Evolutionary conservation across 345 rosid species (phyloP).

Genomic region (Melastoma malabathricum): DNA sequence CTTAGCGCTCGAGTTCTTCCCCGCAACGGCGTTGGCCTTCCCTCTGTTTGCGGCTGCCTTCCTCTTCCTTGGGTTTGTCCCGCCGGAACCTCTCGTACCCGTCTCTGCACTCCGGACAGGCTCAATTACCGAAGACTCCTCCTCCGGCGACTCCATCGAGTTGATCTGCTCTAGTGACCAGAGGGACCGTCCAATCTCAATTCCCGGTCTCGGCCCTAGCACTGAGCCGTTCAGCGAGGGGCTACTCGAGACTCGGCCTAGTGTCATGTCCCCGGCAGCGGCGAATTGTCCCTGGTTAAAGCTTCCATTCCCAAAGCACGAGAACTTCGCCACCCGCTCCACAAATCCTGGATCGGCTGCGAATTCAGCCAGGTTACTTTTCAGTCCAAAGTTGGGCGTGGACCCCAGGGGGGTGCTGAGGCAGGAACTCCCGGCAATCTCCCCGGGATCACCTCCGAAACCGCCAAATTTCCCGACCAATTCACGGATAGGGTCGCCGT

Average conservation of each 20-base stretch:
- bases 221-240: slow-evolving; percentile 9
- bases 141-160: slow-evolving; percentile 8
- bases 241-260: slow-evolving; percentile 12
- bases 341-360: slow-evolving; percentile 15
- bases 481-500: slow-evolving; percentile 41
- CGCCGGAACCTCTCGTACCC: background rate
- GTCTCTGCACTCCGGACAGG: slow-evolving; percentile 1
- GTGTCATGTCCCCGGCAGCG: background rate
- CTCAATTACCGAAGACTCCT: slow-evolving; percentile 13
- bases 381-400: slow-evolving; percentile 14
- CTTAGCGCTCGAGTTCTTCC: slow-evolving; percentile 18
- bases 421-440: slow-evolving; percentile 23
- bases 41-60: slow-evolving; percentile 18
- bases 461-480: slow-evolving; percentile 49
- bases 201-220: background rate
- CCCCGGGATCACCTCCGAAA: slow-evolving; percentile 23
- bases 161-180: slow-evolving; percentile 2
- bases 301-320: slow-evolving; percentile 16
- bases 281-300: slow-evolving; percentile 6
- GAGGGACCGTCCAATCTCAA: background rate
- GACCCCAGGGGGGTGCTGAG: slow-evolving; percentile 33
- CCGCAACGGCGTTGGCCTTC: slow-evolving; percentile 16
- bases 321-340: slow-evolving; percentile 13
- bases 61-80: slow-evolving; percentile 22
- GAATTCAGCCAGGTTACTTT: slow-evolving; percentile 9